A percentile compares a stretch with the other conserved stretches of the same genome.
phyloP scores from a whole-genome alignment of 148 eudicot species.

The Gaultheria prostrata region DNA sequence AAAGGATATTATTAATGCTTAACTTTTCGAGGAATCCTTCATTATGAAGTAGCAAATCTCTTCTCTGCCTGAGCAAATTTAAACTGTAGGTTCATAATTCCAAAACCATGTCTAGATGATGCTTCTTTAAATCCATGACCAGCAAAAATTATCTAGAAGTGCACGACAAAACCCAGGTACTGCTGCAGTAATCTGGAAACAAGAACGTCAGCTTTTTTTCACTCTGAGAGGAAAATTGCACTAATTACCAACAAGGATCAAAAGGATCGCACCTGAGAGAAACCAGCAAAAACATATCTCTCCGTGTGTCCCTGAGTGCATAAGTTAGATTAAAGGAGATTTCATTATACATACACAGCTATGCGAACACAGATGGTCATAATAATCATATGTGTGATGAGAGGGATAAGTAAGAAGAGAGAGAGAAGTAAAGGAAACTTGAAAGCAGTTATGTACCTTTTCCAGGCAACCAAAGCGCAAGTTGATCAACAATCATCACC shows the following conservation, averaged over 20 bases:
- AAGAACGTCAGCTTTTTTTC: conserved; percentile 7
- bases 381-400: too few relatives aligned
- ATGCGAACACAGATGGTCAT: neutral
- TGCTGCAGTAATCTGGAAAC: neutral
- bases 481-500: neutral
- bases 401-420: too few relatives aligned
- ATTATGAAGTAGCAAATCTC: neutral
- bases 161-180: too few relatives aligned
- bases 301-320: too few relatives aligned
- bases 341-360: neutral
- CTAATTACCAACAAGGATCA: too few relatives aligned
- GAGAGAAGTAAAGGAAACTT: too few relatives aligned
- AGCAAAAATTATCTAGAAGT: neutral
- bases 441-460: too few relatives aligned
- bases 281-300: neutral
- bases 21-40: neutral
- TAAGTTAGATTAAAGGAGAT: neutral
- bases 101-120: neutral
- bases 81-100: neutral
- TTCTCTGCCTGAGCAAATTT: neutral
- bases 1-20: too few relatives aligned
- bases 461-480: neutral
- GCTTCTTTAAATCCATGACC: neutral
- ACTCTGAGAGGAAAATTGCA: too few relatives aligned
- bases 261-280: neutral